A percentile compares a stretch with the other conserved stretches of the same genome.
phyloP scores from a whole-genome alignment of 208 protist genomes.

The Acanthamoeba healyi region DNA sequence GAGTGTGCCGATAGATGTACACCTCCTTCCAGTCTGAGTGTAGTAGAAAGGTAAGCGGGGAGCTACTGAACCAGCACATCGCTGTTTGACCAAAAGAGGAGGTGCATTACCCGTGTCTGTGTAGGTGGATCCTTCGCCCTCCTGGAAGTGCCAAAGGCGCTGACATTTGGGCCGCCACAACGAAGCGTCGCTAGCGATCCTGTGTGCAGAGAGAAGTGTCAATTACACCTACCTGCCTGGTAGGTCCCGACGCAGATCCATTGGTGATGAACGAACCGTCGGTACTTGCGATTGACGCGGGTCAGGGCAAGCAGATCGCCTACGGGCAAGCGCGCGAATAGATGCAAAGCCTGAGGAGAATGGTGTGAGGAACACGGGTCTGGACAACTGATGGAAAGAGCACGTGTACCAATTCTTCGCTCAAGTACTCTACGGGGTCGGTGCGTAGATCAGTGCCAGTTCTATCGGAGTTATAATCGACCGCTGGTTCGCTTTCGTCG shows the following conservation, averaged over 20 bases:
- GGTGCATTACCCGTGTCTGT: not conserved
- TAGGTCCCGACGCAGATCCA: no score
- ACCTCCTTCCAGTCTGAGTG: slow-evolving; percentile 57
- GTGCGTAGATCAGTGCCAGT: not conserved
- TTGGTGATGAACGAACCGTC: not conserved
- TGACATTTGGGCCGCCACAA: slow-evolving; percentile 46
- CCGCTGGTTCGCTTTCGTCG: not conserved
- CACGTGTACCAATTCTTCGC: slow-evolving; percentile 31
- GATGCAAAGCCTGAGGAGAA: not conserved
- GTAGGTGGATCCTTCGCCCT: not conserved
- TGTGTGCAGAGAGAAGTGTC: not conserved
- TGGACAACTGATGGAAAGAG: no score
- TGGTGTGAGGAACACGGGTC: not conserved
- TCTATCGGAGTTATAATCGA: no score
- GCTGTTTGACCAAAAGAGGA: not conserved
- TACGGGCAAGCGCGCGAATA: not conserved
- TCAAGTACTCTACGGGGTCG: slow-evolving; percentile 23
- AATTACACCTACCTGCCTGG: no score
- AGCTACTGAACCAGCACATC: no score
- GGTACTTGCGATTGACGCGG: slow-evolving; percentile 15
- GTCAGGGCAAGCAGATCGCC: not conserved
- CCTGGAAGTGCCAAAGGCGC: not conserved
- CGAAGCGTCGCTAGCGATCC: slow-evolving; percentile 38
- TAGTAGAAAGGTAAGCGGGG: not conserved
- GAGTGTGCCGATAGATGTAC: slow-evolving; percentile 11